Percentiles rank a stretch among this genome's conserved stretches.
phyloP scores from a whole-genome alignment of 1,139 yeast genomes.

The Hanseniaspora gamundiae region DNA sequence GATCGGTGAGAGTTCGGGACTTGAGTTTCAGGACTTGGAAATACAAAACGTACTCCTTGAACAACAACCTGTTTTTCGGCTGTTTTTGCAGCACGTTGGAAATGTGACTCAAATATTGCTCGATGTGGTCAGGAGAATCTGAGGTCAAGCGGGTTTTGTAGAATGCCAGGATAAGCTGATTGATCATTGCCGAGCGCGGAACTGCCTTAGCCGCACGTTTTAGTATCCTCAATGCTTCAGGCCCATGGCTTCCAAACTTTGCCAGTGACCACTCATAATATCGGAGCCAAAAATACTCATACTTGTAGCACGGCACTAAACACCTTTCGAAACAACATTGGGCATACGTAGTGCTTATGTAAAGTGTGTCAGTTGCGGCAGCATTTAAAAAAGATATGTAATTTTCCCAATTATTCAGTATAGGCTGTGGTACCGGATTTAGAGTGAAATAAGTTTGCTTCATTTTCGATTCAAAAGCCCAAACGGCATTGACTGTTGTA shows the following conservation, averaged over 20 bases:
- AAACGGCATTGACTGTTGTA: conserved; percentile 37
- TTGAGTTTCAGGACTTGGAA: too few relatives aligned
- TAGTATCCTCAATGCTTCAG: not conserved
- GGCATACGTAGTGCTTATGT: conserved; percentile 13
- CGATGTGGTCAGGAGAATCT: not conserved
- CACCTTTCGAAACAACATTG: conserved; percentile 45
- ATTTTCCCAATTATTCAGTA: conserved; percentile 35
- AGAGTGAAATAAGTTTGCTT: conserved; percentile 34
- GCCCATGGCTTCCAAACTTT: not conserved
- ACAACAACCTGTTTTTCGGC: too few relatives aligned
- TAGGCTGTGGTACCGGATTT: conserved; percentile 26
- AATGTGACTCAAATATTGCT: not conserved
- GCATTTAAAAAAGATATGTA: conserved; percentile 36
- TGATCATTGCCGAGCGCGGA: not conserved
- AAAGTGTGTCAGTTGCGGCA: conserved; percentile 9
- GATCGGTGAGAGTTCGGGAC: too few relatives aligned
- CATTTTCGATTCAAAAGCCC: conserved; percentile 50
- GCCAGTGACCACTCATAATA: conserved; percentile 30
- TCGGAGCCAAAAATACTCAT: conserved; percentile 43
- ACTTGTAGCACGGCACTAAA: conserved; percentile 43
- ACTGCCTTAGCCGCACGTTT: not conserved
- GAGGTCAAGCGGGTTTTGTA: not conserved
- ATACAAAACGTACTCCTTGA: too few relatives aligned
- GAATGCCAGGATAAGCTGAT: not conserved
- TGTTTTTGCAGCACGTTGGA: not conserved